Evolutionary conservation across 2,329 filamentous ascomycete genomes (phyloP).

Genomic region (Colletotrichum agaves): DNA sequence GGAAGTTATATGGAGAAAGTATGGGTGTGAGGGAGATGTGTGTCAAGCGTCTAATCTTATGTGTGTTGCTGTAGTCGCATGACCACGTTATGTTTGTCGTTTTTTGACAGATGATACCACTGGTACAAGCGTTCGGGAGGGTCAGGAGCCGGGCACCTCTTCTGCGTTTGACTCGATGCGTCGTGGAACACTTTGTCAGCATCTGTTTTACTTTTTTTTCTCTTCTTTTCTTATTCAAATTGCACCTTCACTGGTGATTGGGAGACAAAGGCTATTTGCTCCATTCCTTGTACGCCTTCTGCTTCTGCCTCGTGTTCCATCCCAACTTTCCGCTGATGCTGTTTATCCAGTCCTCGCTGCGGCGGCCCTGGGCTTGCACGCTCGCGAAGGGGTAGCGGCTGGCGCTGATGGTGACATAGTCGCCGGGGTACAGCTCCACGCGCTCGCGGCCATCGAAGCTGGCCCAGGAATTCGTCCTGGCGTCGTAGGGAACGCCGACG

Average conservation of each 20-base stretch:
- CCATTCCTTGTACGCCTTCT: constrained; percentile 70
- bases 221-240: background rate
- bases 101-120: constrained; percentile 7
- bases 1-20: background rate
- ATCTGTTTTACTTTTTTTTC: background rate
- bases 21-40: background rate
- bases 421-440: constrained; percentile 79
- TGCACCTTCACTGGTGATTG: background rate
- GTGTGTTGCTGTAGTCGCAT: background rate
- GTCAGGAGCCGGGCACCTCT: constrained; percentile 4
- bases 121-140: constrained; percentile 11
- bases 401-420: constrained; percentile 87
- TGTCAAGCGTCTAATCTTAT: background rate
- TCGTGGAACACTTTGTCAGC: background rate
- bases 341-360: constrained; percentile 84
- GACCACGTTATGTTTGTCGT: background rate
- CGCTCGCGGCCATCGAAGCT: constrained; percentile 95
- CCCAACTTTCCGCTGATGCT: constrained; percentile 82
- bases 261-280: constrained; percentile 41
- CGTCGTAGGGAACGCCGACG: constrained; percentile 93
- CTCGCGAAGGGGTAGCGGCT: constrained; percentile 83
- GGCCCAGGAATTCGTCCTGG: constrained; percentile 91
- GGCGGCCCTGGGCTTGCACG: constrained; percentile 75
- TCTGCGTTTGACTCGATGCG: background rate
- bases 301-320: constrained; percentile 84